phyloP scores from a whole-genome alignment of 805 yeast genomes.

The Kazachstania kunashirensis region DNA sequence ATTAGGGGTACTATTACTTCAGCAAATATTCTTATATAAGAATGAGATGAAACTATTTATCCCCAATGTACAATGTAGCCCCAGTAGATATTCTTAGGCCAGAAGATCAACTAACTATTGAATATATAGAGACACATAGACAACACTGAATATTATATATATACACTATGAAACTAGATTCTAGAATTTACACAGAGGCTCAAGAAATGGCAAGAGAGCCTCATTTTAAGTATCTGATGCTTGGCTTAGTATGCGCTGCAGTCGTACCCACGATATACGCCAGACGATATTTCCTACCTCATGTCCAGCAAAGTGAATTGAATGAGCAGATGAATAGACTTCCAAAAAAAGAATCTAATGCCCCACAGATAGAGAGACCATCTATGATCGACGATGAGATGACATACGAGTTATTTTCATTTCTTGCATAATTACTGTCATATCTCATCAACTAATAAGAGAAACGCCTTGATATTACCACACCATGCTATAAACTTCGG shows the following conservation, averaged over 20 bases:
- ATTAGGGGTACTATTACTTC: too few relatives aligned
- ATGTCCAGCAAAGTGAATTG: slow-evolving; percentile 5
- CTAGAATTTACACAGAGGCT: slow-evolving; percentile 21
- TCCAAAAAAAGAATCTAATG: slow-evolving; percentile 3
- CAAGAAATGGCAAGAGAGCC: slow-evolving; percentile 21
- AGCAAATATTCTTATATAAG: too few relatives aligned
- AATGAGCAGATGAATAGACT: slow-evolving; percentile 1
- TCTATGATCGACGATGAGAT: slow-evolving; percentile 10
- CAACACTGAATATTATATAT: too few relatives aligned
- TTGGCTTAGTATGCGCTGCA: slow-evolving; percentile 24
- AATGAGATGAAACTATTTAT: too few relatives aligned
- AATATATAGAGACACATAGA: too few relatives aligned
- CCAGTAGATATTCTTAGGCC: too few relatives aligned
- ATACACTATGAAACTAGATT: slow-evolving; percentile 21
- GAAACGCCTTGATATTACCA: too few relatives aligned
- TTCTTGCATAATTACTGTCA: slow-evolving; percentile 12
- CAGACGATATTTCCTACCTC: slow-evolving; percentile 12
- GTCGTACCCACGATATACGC: slow-evolving; percentile 22
- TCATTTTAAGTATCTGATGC: slow-evolving; percentile 17
- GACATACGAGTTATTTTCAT: slow-evolving; percentile 15
- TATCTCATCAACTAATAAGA: too few relatives aligned
- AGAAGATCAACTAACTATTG: too few relatives aligned
- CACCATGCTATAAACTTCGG: too few relatives aligned
- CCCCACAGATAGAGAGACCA: background rate
- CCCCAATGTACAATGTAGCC: too few relatives aligned